Base-by-base conservation (phyloP, 768 basidiomycete genomes). In the Xerocomellus chrysenteron region DNA sequence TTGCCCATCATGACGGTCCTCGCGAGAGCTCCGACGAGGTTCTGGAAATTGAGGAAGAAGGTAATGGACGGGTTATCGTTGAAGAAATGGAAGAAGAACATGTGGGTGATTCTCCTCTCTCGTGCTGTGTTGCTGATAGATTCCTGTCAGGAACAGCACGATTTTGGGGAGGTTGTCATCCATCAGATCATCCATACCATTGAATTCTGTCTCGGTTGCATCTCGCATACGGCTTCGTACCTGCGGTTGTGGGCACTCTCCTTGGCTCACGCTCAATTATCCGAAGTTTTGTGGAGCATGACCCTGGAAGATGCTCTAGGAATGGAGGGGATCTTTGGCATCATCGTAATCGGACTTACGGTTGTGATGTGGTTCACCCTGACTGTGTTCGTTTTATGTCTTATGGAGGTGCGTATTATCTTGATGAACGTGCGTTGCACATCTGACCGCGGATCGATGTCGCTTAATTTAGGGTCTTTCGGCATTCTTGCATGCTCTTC, bases 121-220 rank as follows among this genome's bases (percentile, higher is more conserved):
- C 39, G 52, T 39, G 33, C 24, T 41, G 24, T 50, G 36, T 54
- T 32, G 40, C 52, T 56, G 42, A 63, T 55, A 21, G 28, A 50
- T 59, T 21, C 46, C 53, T 52, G 42, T 60, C 68, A 88, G 82
- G 85, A 94, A 75, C 80, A 90, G 47, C 92, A 95, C 70, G 94
- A 97, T 67, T 92, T 98, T 73, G 79, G 94, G 68, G 97, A 99
- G 73, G 84, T 97, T 56, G 84, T 97, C 24, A 91, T 98, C 57
- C 96, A 99, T 74, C 97, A 99, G 73, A 80, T 97, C 59, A 99
- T 99, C 67, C 97, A 98, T 74, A 96, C 94, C 26, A 98, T 99
- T 74, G 97, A 99, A 76, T 99, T 98, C 75, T 99, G 97, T 70
- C 85, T 99, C 35, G 97, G 96, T 8, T 98, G 96, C 73, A 98